Percentiles rank a stretch among this genome's conserved stretches.
These are phyloP conservation scores for Pichia manshurica DNA, from an alignment of 805 yeast species.

Conservation along the genomic window DNA sequence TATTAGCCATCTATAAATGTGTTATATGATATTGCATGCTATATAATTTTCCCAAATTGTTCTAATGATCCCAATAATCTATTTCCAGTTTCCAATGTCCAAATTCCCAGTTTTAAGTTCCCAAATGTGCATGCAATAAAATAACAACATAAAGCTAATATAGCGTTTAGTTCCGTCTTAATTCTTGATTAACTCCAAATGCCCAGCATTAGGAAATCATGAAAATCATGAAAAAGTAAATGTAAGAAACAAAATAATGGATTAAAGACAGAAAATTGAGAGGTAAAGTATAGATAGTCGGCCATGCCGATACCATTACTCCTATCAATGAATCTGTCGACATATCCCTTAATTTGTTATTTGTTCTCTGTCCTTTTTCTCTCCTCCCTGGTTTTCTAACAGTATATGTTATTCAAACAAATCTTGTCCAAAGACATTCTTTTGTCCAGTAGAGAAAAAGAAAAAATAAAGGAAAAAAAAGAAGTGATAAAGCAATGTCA, in stretches of 20 bases:
- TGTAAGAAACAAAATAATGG: conserved; percentile 5
- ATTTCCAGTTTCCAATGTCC: neutral
- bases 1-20: neutral
- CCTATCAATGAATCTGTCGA: too few relatives aligned
- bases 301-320: too few relatives aligned
- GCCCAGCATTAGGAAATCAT: conserved; percentile 1
- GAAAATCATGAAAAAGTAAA: conserved; percentile 3
- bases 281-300: too few relatives aligned
- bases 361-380: too few relatives aligned
- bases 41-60: neutral
- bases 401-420: too few relatives aligned
- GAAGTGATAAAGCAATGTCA: conserved; percentile 8
- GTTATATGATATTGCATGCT: conserved; percentile 7
- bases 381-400: too few relatives aligned
- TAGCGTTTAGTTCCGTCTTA: neutral
- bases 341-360: too few relatives aligned
- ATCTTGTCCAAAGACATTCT: too few relatives aligned
- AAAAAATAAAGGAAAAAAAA: neutral
- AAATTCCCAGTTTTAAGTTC: neutral
- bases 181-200: neutral
- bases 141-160: conserved; percentile 2
- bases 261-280: neutral
- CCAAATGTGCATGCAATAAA: conserved; percentile 6
- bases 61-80: too few relatives aligned
- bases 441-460: too few relatives aligned